Conservation (phyloP, 257 asterid species). For the Asclepias syriaca region DNA sequence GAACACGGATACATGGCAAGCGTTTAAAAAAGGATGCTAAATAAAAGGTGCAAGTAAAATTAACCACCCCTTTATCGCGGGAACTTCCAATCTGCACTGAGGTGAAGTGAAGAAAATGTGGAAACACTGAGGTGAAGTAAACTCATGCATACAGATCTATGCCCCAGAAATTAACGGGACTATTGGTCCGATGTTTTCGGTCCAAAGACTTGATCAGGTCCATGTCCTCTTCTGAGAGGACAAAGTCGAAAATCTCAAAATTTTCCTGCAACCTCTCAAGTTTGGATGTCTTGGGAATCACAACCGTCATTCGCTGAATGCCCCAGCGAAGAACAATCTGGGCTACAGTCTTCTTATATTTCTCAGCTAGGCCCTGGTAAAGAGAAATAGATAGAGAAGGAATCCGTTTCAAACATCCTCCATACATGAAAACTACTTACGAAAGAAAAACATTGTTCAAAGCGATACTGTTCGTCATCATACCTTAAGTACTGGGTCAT, state of each 20-base stretch:
- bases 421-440: background rate
- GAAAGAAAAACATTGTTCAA: background rate
- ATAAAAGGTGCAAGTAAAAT: background rate
- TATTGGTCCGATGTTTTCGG: constrained; percentile 47
- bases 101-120: background rate
- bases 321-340: constrained; percentile 66
- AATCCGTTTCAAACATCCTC: background rate
- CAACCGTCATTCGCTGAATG: constrained; percentile 41
- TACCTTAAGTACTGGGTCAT: constrained; percentile 52
- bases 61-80: background rate
- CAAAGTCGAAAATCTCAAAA: constrained; percentile 36
- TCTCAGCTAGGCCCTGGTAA: constrained; percentile 47
- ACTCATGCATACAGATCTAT: constrained; percentile 43
- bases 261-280: constrained; percentile 49
- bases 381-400: constrained; percentile 10
- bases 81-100: background rate
- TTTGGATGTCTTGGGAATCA: constrained; percentile 63
- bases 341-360: constrained; percentile 47
- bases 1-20: background rate
- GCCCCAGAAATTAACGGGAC: constrained; percentile 58
- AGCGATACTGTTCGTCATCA: background rate
- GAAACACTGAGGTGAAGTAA: background rate
- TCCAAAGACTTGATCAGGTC: constrained; percentile 40
- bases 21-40: too few relatives aligned
- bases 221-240: constrained; percentile 40